These are phyloP conservation scores for Cutaneotrichosporon cyanovorans DNA, from an alignment of 1,284 basidiomycete species.

Conservation along the genomic window DNA sequence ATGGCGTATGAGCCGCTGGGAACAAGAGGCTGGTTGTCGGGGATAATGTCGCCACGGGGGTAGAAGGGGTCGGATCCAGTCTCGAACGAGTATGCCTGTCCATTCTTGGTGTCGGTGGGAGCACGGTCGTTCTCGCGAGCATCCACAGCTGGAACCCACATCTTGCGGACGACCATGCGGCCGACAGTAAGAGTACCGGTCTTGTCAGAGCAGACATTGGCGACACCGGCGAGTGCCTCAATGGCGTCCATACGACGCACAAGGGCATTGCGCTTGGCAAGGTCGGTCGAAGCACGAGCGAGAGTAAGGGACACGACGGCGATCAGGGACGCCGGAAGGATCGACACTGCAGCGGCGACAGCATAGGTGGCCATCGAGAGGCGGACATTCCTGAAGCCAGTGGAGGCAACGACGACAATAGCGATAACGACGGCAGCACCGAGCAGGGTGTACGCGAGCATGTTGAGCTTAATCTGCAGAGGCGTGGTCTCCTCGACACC, in stretches of 20 bases:
- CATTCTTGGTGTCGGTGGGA: slow-evolving; percentile 28
- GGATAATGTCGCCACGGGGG: slow-evolving; percentile 44
- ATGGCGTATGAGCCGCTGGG: slow-evolving; percentile 23
- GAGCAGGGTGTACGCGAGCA: slow-evolving; percentile 57
- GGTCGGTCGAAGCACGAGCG: slow-evolving; percentile 43
- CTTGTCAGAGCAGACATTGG: slow-evolving; percentile 59
- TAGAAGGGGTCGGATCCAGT: slow-evolving; percentile 47
- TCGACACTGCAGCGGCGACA: slow-evolving; percentile 51
- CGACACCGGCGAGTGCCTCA: slow-evolving; percentile 55
- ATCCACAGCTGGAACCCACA: slow-evolving; percentile 50
- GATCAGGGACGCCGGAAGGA: slow-evolving; percentile 51
- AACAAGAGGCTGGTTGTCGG: slow-evolving; percentile 19
- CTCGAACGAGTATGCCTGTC: slow-evolving; percentile 45
- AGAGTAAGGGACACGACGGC: slow-evolving; percentile 47
- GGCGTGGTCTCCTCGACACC: slow-evolving; percentile 53
- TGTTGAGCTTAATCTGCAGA: slow-evolving; percentile 56
- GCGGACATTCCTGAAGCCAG: slow-evolving; percentile 48
- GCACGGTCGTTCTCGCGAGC: slow-evolving; percentile 23
- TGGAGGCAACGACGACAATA: slow-evolving; percentile 56
- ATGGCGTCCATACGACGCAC: slow-evolving; percentile 50
- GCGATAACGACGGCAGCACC: slow-evolving; percentile 53
- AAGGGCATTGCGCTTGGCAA: slow-evolving; percentile 49
- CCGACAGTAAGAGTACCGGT: slow-evolving; percentile 59
- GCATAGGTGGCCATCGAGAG: slow-evolving; percentile 47
- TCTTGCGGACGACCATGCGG: slow-evolving; percentile 52